Conservation (phyloP, 2,329 filamentous ascomycete species). For the Trichoderma brevicompactum region DNA sequence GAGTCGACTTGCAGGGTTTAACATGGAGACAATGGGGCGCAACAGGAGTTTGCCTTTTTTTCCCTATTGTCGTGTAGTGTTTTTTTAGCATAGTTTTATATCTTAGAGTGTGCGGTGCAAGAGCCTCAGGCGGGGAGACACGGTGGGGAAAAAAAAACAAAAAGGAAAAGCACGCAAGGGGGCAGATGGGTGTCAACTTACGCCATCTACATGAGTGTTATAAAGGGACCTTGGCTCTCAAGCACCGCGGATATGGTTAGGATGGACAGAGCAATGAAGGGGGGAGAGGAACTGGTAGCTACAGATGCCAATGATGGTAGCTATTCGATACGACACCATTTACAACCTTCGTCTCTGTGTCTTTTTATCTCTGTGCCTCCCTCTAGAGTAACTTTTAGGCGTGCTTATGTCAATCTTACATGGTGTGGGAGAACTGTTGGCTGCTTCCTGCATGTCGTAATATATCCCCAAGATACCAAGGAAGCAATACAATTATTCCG, state of each 20-base stretch:
- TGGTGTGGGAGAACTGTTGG: no score
- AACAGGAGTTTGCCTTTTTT: conserved; percentile 19
- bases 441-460: no score
- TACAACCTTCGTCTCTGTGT: neutral
- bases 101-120: conserved; percentile 8
- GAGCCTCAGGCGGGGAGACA: neutral
- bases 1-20: neutral
- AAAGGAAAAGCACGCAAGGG: neutral
- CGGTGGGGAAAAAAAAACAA: neutral
- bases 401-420: no score
- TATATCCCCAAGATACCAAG: no score
- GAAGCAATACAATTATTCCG: no score
- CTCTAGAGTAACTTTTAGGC: neutral
- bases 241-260: neutral
- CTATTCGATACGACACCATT: neutral
- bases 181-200: neutral
- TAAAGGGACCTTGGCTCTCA: neutral
- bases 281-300: neutral
- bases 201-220: no score
- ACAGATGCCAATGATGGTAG: no score
- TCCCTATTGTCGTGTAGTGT: conserved; percentile 7
- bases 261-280: neutral
- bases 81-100: neutral
- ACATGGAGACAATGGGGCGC: conserved; percentile 11
- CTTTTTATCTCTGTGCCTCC: neutral